Evolutionary conservation across 192 early-diverging fungal species (phyloP).

Genomic region (Podila minutissima): DNA sequence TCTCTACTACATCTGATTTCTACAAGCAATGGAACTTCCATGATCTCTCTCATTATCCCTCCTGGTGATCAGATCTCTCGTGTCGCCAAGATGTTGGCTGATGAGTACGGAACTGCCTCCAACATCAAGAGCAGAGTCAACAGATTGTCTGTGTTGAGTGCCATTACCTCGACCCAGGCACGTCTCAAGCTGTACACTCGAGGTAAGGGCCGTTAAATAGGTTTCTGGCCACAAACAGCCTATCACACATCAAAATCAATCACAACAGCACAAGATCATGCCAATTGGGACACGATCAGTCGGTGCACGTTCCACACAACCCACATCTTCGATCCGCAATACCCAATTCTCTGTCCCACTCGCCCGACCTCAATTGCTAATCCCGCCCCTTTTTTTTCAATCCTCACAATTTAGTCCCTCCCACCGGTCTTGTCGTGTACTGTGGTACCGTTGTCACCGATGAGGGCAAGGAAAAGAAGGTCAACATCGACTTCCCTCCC

Average conservation of each 20-base stretch:
- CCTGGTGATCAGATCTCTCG: slow-evolving; percentile 94
- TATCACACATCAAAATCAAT: not conserved
- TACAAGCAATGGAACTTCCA: slow-evolving; percentile 93
- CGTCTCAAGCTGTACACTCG: slow-evolving; percentile 93
- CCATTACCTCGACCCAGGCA: slow-evolving; percentile 98
- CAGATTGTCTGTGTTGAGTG: slow-evolving; percentile 94
- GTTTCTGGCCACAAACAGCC: not conserved
- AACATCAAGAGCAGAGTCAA: slow-evolving; percentile 99
- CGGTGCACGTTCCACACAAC: too few species aligned
- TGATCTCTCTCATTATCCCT: slow-evolving; percentile 98
- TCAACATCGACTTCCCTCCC: slow-evolving; percentile 99
- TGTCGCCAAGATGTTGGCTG: slow-evolving; percentile 92
- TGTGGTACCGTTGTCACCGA: slow-evolving; percentile 98
- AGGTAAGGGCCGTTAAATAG: slow-evolving; percentile 46
- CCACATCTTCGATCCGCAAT: too few species aligned
- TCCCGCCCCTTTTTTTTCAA: not conserved
- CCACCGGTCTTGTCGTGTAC: slow-evolving; percentile 95
- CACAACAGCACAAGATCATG: not conserved
- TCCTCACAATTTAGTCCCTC: slow-evolving; percentile 65
- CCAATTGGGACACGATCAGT: too few species aligned
- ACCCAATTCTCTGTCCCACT: too few species aligned
- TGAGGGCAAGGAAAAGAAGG: slow-evolving; percentile 99
- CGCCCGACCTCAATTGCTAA: too few species aligned
- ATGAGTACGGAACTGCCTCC: slow-evolving; percentile 98
- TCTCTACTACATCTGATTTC: not conserved